Conservation (phyloP, 768 basidiomycete genomes). For the Pleurotus cornucopiae region DNA sequence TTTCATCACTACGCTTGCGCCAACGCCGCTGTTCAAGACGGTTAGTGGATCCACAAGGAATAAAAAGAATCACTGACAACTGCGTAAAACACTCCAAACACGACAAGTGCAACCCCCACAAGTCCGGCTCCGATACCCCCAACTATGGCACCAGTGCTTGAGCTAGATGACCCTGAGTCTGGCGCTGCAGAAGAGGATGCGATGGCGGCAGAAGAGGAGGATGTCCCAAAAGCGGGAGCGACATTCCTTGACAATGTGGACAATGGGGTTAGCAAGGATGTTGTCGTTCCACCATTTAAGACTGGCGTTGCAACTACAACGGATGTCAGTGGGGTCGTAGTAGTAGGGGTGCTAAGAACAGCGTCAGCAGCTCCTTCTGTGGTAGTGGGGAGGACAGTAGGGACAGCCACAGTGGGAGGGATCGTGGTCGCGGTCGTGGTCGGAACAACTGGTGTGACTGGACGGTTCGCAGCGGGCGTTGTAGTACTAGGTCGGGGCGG, state of each 20-base stretch:
- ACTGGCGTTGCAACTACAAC: neutral
- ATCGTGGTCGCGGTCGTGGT: neutral
- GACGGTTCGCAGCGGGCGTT: neutral
- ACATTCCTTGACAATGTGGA: neutral
- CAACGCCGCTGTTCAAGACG: slow-evolving; percentile 34
- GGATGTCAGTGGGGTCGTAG: neutral
- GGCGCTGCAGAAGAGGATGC: slow-evolving; percentile 15
- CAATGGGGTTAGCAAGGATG: neutral
- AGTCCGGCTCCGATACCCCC: slow-evolving; percentile 45
- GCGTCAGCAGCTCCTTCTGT: neutral
- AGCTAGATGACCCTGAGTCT: slow-evolving; percentile 9
- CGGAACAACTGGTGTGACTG: neutral
- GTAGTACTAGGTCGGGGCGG: neutral
- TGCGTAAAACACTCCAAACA: slow-evolving; percentile 41
- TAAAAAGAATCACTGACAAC: slow-evolving; percentile 29
- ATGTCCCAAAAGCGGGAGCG: neutral
- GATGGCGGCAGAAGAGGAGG: neutral
- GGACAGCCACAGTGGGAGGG: neutral
- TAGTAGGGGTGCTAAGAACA: neutral
- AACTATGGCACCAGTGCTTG: slow-evolving; percentile 27
- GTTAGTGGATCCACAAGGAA: slow-evolving; percentile 3
- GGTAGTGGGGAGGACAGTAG: neutral
- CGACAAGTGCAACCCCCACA: slow-evolving; percentile 33
- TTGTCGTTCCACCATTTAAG: neutral
- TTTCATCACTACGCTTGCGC: slow-evolving; percentile 35